Percentiles rank a stretch among this genome's conserved stretches.
These are phyloP conservation scores for Coniochaeta prunicola DNA, from an alignment of 2,329 filamentous ascomycete species.

Conservation along the genomic window DNA sequence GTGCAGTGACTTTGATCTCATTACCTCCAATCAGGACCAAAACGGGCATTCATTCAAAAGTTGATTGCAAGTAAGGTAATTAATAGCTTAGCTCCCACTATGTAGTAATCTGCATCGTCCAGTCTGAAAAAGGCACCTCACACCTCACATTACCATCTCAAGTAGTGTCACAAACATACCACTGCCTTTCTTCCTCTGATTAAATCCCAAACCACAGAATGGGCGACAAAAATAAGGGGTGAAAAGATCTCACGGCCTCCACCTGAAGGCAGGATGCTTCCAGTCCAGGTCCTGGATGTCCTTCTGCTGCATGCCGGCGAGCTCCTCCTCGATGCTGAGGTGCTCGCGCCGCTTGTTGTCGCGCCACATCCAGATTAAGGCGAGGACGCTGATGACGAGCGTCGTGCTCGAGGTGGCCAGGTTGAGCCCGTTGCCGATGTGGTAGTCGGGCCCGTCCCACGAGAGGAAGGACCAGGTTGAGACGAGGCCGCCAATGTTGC, in stretches of 20 bases:
- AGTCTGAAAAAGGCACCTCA: too few relatives aligned
- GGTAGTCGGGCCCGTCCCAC: conserved; percentile 56
- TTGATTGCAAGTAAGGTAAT: too few relatives aligned
- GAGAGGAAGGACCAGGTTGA: conserved; percentile 57
- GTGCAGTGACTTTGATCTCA: too few relatives aligned
- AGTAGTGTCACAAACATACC: too few relatives aligned
- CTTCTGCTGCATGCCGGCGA: conserved; percentile 46
- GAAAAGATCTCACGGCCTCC: conserved; percentile 32
- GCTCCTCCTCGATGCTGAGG: conserved; percentile 47
- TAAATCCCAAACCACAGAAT: too few relatives aligned
- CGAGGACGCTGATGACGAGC: conserved; percentile 38
- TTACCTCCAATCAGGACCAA: too few relatives aligned
- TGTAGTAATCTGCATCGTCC: too few relatives aligned
- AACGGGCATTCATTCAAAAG: too few relatives aligned
- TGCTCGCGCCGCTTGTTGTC: conserved; percentile 52
- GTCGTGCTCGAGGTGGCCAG: conserved; percentile 52
- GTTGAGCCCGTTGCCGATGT: conserved; percentile 65
- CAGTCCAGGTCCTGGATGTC: conserved; percentile 57
- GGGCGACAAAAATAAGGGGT: too few relatives aligned
- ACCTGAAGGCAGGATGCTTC: conserved; percentile 61
- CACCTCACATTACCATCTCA: too few relatives aligned
- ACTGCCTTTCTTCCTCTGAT: too few relatives aligned
- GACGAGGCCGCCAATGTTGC: conserved; percentile 28
- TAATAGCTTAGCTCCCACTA: too few relatives aligned
- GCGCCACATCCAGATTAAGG: conserved; percentile 53